Base-by-base conservation (phyloP, 306 rosid species). In the Quillaja saponaria region DNA sequence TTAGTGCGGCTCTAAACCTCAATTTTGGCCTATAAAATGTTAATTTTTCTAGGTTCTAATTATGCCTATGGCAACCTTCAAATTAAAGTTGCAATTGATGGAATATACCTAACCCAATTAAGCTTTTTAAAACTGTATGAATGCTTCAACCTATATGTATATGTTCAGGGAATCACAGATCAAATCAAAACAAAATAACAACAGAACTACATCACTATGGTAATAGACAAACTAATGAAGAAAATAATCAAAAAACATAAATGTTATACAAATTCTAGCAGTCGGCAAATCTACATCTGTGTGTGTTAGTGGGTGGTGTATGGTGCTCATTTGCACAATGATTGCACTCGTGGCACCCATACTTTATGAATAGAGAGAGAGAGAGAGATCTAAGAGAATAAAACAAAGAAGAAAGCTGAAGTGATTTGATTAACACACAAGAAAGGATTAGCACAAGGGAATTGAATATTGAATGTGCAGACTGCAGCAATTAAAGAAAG, bases 271-370 rank as follows among this genome's bases (percentile, higher is more conserved):
- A 16, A 37, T 71, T 49, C 35, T 20, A 53, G 53, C 66, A 69
- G 67, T 61, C 19, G 68, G 61, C 70, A 74, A 76, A 52, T 51
- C 71, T 64, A 34, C 49, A 62, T 49, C 33, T 53, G 81, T 49
- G 55, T 45, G 73, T 41, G 66, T 25, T 62, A 80, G 77, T 67
- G 85, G 80, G 69, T 25, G 31, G 31, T 73, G 75, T 78, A 78
- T 69, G 67, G 78, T 85, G 86, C 65, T 71, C 72, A 84, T 82
- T 78, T 76, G 61, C 74, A 78, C 72, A 88, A 91, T 91, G 53
- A 91, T 88, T 88, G 85, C 83, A 82, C 96, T 82, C 91, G 90
- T 87, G 91, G 83, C 81, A 77, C 83, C 79, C 64, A 75, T 73
- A 71, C 86, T 81, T 83, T 85, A 63, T 76, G 68, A 72, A 66